Evolutionary conservation across 1,284 basidiomycete species (phyloP), one percentile per base, ranked within the genome.

Genomic region (Irpex rosettiformis): DNA sequence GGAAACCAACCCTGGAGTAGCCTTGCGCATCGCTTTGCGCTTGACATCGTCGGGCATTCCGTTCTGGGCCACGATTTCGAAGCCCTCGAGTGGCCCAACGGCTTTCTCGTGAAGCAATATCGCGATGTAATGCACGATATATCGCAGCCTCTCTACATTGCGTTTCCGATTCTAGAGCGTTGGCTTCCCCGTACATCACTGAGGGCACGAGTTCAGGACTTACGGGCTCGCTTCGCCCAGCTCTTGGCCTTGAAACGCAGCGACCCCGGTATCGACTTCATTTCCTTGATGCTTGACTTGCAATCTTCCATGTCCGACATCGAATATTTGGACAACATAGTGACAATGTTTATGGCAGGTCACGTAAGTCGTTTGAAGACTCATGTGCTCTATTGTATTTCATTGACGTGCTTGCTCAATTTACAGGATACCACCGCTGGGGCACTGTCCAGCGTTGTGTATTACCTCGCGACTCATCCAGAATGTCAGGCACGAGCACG

Each of bases 271-370:
- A 61, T 70, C 24, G 73, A 73, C 58, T 65, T 73, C 60, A 55
- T 73, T 45, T 67, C 72, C 24, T 70, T 66, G 58, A 71, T 74
- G 70, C 57, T 73, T 56, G 62, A 70, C 53, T 13, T 33, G 13
- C 64, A 72, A 33, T 63, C 67, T 3, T 64, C 60, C 27, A 68
- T 72, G 64, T 65, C 65, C 1, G 64, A 72, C 33, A 53, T 54
- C 16, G 70, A 72, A 45, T 66, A 66, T 28, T 67, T 69, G 11
- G 71, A 73, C 58, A 73, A 74, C 63, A 66, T 71, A 58, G 65
- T 72, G n/a, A 62, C 70, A 16, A 60, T 72, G 11, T 73, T 73
- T 61, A 70, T 73, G n/a, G 71, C 70, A 7, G 70, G 70, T 3
- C 71, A 73, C 58, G 70, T 72, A 56, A n/a, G 66, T 61, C 4